Evolutionary conservation across 768 basidiomycete species (phyloP).

Genomic region (Postia placenta): DNA sequence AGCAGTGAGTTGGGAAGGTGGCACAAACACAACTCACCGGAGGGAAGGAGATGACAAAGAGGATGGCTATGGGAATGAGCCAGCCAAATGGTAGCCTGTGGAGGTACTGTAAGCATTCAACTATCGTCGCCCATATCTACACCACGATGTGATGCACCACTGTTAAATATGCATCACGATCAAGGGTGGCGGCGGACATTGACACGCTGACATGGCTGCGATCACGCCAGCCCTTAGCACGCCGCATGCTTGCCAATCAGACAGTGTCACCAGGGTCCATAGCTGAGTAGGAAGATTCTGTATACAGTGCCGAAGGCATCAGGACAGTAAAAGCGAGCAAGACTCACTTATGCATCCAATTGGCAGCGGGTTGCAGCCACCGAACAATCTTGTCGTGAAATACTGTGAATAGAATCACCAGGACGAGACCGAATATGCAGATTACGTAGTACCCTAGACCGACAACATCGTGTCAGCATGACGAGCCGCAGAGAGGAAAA

Average conservation of each 20-base stretch:
- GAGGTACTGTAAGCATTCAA: neutral
- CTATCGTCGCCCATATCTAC: too few species aligned
- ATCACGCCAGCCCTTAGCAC: neutral
- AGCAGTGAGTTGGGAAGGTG: conserved; percentile 14
- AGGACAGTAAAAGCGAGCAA: neutral
- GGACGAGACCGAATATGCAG: conserved; percentile 23
- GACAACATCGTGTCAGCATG: neutral
- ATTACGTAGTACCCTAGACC: conserved; percentile 29
- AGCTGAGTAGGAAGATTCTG: too few species aligned
- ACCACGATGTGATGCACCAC: too few species aligned
- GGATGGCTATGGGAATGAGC: conserved; percentile 37
- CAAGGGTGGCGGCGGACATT: too few species aligned
- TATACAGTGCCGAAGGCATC: too few species aligned
- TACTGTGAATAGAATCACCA: conserved; percentile 34
- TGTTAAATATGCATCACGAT: too few species aligned
- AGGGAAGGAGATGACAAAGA: conserved; percentile 39
- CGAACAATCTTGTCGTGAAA: conserved; percentile 56
- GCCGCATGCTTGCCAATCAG: too few species aligned
- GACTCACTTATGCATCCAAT: conserved; percentile 57
- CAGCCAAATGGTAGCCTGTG: conserved; percentile 27
- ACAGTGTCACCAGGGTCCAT: too few species aligned
- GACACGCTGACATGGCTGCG: neutral
- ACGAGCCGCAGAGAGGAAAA: neutral
- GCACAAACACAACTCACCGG: conserved; percentile 21
- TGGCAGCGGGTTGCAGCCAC: conserved; percentile 60